Base-by-base conservation (phyloP, 805 yeast species). In the Peterozyma toletana region DNA sequence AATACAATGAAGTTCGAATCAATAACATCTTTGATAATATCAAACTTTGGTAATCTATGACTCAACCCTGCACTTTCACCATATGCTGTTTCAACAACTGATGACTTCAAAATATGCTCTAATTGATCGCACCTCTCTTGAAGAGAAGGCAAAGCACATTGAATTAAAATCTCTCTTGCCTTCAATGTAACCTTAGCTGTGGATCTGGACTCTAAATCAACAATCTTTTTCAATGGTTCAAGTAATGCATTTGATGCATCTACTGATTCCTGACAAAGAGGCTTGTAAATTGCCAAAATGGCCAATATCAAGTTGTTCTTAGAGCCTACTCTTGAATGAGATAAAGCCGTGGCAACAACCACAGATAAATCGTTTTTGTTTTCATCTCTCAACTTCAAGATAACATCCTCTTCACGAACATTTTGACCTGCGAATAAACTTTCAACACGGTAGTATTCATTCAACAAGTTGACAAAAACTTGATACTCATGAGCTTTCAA, bases 91-190 rank as follows among this genome's bases (percentile, higher is more conserved):
- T 86, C 89, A 54, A 90, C 86, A 40, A 93, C 98, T 30, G 53
- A 50, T 9, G 95, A 80, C 64, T 88, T 81, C 65, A 93, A 75
- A 55, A 93, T 93, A 63, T 91, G 97, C 70, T 95, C 98, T 59
- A 93, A 77, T 70, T 95, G 99, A 63, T 91, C 97, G 30, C 96
- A 83, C 70, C 98, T 82, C 68, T 93, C 99, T 64, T 86, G 81
- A 50, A 89, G 83, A 3, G 98, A 89, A 34, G 99, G 99, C 67
- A 93, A 74, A 30, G 98, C 88, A 63, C 97, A 93, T 72, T 90
- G 96, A 57, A 93, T 93, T 57, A 93, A 77, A 48, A 95, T 85
- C 68, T 95, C 99, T 62, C 98, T 81, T 1, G 98, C 97, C 65
- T 87, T 89, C 59, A 93, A 72, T 27, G 96, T 87, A 41, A 91